Conservation (phyloP, 176 grass and related monocot genomes). For the Elymus sibiricus region DNA sequence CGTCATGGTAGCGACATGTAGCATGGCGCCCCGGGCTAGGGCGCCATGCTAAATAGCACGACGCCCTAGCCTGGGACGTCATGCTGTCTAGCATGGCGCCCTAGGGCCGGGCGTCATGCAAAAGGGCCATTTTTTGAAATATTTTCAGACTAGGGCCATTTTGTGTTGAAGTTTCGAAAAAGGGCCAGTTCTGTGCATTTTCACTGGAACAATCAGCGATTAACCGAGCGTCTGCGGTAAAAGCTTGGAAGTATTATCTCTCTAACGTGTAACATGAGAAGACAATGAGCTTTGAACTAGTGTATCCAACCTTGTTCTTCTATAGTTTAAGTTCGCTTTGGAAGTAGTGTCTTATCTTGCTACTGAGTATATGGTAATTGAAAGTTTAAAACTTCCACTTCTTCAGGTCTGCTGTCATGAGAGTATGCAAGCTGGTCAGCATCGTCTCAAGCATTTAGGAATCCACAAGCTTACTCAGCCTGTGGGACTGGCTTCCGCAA, state of each 20-base stretch:
- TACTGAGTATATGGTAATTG: slow-evolving; percentile 7
- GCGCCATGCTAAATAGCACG: too few relatives aligned
- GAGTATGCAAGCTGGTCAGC: slow-evolving; percentile 89
- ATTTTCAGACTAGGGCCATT: too few relatives aligned
- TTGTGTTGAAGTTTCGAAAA: too few relatives aligned
- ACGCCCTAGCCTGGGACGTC: too few relatives aligned
- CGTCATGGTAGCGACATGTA: too few relatives aligned
- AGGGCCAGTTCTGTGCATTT: too few relatives aligned
- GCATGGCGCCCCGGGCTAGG: too few relatives aligned
- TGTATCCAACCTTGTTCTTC: background rate
- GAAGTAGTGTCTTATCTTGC: background rate
- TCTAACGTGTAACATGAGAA: background rate
- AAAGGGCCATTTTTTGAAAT: too few relatives aligned
- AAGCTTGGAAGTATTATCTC: background rate
- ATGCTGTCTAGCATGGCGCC: too few relatives aligned
- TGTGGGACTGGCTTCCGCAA: slow-evolving; percentile 72
- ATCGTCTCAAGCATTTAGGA: slow-evolving; percentile 84
- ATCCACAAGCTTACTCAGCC: slow-evolving; percentile 71
- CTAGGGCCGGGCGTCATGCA: too few relatives aligned
- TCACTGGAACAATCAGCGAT: background rate
- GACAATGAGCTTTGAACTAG: background rate
- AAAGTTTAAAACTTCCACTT: background rate
- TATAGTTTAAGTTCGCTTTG: slow-evolving; percentile 9
- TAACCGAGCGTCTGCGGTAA: background rate
- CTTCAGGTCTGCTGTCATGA: slow-evolving; percentile 91